phyloP scores from a whole-genome alignment of 768 basidiomycete genomes.

The Mycena galericulata region DNA sequence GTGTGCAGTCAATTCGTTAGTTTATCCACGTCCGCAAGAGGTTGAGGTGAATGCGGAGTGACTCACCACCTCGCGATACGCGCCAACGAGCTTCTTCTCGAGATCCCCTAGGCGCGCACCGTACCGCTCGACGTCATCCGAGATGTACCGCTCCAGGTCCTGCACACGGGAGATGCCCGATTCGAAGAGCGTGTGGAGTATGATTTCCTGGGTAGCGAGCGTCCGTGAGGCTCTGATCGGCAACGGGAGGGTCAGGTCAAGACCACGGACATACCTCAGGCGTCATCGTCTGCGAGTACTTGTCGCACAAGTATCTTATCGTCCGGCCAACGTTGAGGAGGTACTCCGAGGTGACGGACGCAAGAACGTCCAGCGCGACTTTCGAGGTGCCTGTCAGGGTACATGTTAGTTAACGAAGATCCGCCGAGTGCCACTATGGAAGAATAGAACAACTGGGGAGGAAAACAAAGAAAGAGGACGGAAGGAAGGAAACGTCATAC shows the following conservation, averaged over 20 bases:
- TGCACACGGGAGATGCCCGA: constrained; percentile 83
- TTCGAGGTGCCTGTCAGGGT: constrained; percentile 72
- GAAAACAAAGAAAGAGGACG: neutral
- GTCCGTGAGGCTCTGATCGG: no score
- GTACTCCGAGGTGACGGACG: constrained; percentile 84
- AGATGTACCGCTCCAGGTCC: constrained; percentile 88
- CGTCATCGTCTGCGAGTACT: constrained; percentile 83
- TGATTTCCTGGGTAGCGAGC: constrained; percentile 95
- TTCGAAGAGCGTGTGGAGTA: constrained; percentile 91
- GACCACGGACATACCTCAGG: constrained; percentile 87
- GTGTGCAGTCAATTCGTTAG: no score
- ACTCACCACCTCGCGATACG: constrained; percentile 85
- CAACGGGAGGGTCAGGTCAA: neutral
- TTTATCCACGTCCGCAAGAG: no score
- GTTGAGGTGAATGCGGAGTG: neutral
- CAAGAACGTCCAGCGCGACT: constrained; percentile 80
- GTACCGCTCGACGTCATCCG: constrained; percentile 89
- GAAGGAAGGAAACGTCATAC: constrained; percentile 54
- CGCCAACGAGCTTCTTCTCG: constrained; percentile 87
- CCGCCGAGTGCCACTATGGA: neutral
- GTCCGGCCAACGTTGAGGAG: constrained; percentile 88
- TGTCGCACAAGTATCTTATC: constrained; percentile 84
- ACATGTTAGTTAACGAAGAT: neutral
- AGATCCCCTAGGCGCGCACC: constrained; percentile 81
- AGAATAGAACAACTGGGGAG: neutral